Conservation (phyloP, 257 asterid species). For the Solanum clarkiae region DNA sequence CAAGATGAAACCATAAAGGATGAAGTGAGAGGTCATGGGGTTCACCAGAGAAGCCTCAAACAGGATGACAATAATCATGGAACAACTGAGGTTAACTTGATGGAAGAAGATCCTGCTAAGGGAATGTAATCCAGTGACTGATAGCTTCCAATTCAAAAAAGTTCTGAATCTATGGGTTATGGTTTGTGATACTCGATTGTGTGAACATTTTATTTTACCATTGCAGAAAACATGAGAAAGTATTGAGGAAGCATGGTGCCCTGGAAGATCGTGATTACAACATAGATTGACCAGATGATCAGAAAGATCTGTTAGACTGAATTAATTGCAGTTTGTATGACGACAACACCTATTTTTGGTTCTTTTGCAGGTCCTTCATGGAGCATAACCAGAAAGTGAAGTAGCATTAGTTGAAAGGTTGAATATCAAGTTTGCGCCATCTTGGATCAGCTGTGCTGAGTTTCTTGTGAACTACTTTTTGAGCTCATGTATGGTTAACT, state of each 20-base stretch:
- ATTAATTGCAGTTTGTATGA: conserved; percentile 25
- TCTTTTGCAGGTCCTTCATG: conserved; percentile 64
- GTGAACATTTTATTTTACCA: conserved; percentile 5
- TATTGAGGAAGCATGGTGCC: neutral
- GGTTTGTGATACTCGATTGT: conserved; percentile 9
- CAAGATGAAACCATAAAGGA: conserved; percentile 24
- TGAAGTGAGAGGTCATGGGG: conserved; percentile 25
- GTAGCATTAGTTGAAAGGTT: conserved; percentile 36
- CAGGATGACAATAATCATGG: conserved; percentile 4
- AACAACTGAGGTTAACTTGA: conserved; percentile 3
- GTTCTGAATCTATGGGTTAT: conserved; percentile 2
- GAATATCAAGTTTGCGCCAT: conserved; percentile 25
- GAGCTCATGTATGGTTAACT: conserved; percentile 49
- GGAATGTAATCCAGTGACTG: conserved; percentile 7
- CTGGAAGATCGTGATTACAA: conserved; percentile 11
- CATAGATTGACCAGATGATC: conserved; percentile 17
- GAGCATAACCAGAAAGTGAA: conserved; percentile 18
- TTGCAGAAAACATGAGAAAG: conserved; percentile 1
- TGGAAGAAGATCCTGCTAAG: conserved; percentile 1
- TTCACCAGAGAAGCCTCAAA: neutral
- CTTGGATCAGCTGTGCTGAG: conserved; percentile 36
- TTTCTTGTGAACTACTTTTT: conserved; percentile 45
- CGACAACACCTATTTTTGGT: conserved; percentile 25
- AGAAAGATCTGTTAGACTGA: conserved; percentile 20
- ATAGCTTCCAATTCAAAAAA: conserved; percentile 10